phyloP scores from a whole-genome alignment of 2,329 filamentous ascomycete genomes.

The Colletotrichum simmondsii region DNA sequence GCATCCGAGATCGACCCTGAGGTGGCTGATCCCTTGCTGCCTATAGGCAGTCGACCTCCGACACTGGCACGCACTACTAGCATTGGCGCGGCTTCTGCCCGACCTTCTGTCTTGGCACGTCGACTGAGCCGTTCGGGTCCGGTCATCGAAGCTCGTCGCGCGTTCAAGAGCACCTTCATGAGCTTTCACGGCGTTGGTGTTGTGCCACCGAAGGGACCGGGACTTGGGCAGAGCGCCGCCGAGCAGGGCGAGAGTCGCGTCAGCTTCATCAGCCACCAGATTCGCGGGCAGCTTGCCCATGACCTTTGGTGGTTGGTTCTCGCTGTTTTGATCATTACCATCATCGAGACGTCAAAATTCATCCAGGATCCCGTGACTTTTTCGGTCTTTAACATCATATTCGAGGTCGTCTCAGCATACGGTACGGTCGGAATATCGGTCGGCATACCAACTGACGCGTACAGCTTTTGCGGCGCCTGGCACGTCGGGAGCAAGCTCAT shows the following conservation, averaged over 20 bases:
- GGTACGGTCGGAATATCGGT: slow-evolving; percentile 71
- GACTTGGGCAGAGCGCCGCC: slow-evolving; percentile 35
- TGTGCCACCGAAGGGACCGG: slow-evolving; percentile 21
- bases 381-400: slow-evolving; percentile 70
- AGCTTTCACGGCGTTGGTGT: slow-evolving; percentile 58
- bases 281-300: slow-evolving; percentile 72
- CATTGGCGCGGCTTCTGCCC: background rate
- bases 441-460: slow-evolving; percentile 63
- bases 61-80: background rate
- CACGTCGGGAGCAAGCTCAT: slow-evolving; percentile 67
- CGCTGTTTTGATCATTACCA: slow-evolving; percentile 68
- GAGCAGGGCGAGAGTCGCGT: slow-evolving; percentile 47
- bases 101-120: slow-evolving; percentile 39
- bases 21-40: background rate
- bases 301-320: slow-evolving; percentile 75
- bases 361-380: slow-evolving; percentile 61
- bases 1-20: slow-evolving; percentile 40
- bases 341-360: slow-evolving; percentile 69
- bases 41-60: background rate
- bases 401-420: slow-evolving; percentile 68
- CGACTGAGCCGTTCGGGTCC: slow-evolving; percentile 52
- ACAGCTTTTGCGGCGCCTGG: slow-evolving; percentile 66
- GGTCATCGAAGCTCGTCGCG: slow-evolving; percentile 36
- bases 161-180: slow-evolving; percentile 47
- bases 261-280: slow-evolving; percentile 66